Percentiles rank a stretch among this genome's conserved stretches.
phyloP scores from a whole-genome alignment of 306 rosid genomes.

The Hippophae rhamnoides region DNA sequence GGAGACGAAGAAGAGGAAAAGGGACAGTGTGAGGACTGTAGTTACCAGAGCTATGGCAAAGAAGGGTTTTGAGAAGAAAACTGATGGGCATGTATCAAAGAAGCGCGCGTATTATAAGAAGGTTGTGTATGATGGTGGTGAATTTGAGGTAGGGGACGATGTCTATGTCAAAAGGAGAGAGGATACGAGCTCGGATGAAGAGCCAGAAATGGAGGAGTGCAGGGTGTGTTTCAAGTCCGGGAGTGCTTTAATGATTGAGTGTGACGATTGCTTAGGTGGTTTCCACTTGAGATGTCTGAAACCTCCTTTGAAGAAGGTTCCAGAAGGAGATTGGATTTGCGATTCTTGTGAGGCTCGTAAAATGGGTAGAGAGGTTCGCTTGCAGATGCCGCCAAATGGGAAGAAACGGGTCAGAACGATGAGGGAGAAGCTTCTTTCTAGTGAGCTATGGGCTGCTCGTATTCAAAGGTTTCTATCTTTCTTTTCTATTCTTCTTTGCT shows the following conservation, averaged over 20 bases:
- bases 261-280: conserved; percentile 83
- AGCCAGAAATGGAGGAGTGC: conserved; percentile 64
- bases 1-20: conserved; percentile 52
- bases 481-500: not conserved
- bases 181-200: conserved; percentile 60
- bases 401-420: conserved; percentile 55
- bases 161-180: conserved; percentile 82
- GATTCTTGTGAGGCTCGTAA: conserved; percentile 59
- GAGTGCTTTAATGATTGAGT: conserved; percentile 62
- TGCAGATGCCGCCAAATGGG: conserved; percentile 57
- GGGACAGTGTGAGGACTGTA: conserved; percentile 19
- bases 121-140: conserved; percentile 76
- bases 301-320: conserved; percentile 69
- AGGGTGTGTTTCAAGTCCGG: conserved; percentile 58
- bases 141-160: conserved; percentile 61
- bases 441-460: conserved; percentile 80
- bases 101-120: conserved; percentile 48
- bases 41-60: conserved; percentile 37
- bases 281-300: conserved; percentile 81
- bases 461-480: conserved; percentile 36
- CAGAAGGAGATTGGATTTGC: conserved; percentile 85
- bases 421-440: conserved; percentile 78
- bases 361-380: conserved; percentile 41
- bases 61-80: conserved; percentile 15
- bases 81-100: conserved; percentile 10